Evolutionary conservation across 768 basidiomycete genomes (phyloP), one percentile per base, ranked within the genome.

Genomic region (Psilocybe cubensis): DNA sequence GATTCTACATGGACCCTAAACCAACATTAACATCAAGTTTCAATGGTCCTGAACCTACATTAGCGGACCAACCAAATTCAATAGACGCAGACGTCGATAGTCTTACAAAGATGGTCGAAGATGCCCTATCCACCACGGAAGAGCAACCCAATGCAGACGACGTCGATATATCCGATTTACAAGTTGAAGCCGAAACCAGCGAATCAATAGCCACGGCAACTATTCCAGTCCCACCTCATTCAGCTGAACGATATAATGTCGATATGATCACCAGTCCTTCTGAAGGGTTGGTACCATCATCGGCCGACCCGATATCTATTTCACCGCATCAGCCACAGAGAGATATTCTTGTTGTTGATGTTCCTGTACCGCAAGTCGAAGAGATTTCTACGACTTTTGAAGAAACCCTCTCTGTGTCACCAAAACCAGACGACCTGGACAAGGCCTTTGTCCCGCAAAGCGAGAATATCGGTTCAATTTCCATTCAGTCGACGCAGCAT

Each of bases 61-160:
- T 27, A 28, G 2, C n/a, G 4, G 12, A 54, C 28, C 18, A 45
- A 3, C 35, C 38, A 8, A 24, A 21, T 3, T 4, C n/a, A 3
- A 25, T 4, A 20, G 18, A 57, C 18, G 18, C 31, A 5, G 57
- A 61, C 12, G 63, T 68, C 2, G 59, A 63, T 23, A 21, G 55
- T 17, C 61, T 68, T 14, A 58, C 64, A 1, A 62, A 57, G 51
- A 57, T 59, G 51, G 61, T 68, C 33, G 66, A 68, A 17, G 66
- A 68, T 42, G 61, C 60, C 10, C 52, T 67, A 5, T 58, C 57
- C 4, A 49, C 66, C 4, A 57, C 60, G 0, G 61, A 63, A 9
- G 61, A 63, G 23, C 47, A 27, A 1, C 14, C 54, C 2, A 17
- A 31, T 20, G 14, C 52, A 28, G 35, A 28, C 17, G 29, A 55